phyloP scores from a whole-genome alignment of 2,329 filamentous ascomycete genomes.

The Hymenotorrendiella dingleyae region DNA sequence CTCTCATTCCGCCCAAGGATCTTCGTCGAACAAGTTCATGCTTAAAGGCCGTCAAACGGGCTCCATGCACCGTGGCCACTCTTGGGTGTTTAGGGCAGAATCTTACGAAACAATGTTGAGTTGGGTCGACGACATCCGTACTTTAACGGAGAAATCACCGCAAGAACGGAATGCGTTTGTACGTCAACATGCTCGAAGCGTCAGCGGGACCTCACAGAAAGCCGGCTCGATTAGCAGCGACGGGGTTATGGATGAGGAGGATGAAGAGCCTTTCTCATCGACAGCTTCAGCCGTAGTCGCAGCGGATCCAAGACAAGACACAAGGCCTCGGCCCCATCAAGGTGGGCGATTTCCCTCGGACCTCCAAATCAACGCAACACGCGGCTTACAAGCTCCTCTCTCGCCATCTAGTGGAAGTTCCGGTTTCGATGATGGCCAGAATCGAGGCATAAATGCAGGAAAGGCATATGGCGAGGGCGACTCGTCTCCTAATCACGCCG shows the following conservation, averaged over 20 bases:
- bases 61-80: slow-evolving; percentile 77
- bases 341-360: slow-evolving; percentile 97
- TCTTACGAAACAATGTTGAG: slow-evolving; percentile 92
- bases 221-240: slow-evolving; percentile 66
- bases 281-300: slow-evolving; percentile 48
- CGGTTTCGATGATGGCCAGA: slow-evolving; percentile 42
- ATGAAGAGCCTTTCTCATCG: slow-evolving; percentile 57
- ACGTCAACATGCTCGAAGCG: slow-evolving; percentile 69
- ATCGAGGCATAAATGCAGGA: slow-evolving; percentile 44
- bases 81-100: slow-evolving; percentile 66
- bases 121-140: slow-evolving; percentile 79
- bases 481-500: slow-evolving; percentile 44
- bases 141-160: slow-evolving; percentile 78
- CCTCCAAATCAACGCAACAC: slow-evolving; percentile 70
- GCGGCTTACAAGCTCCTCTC: slow-evolving; percentile 73
- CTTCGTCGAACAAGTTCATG: slow-evolving; percentile 94
- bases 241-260: slow-evolving; percentile 69
- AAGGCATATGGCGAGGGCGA: slow-evolving; percentile 28
- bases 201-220: slow-evolving; percentile 58
- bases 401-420: slow-evolving; percentile 81
- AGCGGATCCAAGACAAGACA: slow-evolving; percentile 44
- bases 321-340: slow-evolving; percentile 69
- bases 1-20: slow-evolving; percentile 75
- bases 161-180: slow-evolving; percentile 88
- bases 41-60: slow-evolving; percentile 94